Evolutionary conservation across 2,329 filamentous ascomycete species (phyloP), one percentile per base, ranked within the genome.

Genomic region (Fusarium coffeatum): DNA sequence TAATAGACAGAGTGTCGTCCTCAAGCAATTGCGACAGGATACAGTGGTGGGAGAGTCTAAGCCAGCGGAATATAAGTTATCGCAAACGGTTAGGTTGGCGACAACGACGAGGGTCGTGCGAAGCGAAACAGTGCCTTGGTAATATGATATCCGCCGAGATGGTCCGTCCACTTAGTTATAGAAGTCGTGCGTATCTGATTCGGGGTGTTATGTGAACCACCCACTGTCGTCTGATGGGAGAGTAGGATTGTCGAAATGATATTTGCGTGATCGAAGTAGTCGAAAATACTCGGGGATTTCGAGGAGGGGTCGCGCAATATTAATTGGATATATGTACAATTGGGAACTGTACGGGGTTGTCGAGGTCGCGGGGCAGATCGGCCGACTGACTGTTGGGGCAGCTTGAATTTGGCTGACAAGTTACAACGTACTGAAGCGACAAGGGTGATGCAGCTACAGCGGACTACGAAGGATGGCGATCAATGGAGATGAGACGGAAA

Each of bases 1-100:
- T 41, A 27, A 56, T 62, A 54, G 73, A 76, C 68, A 74, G 73
- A 74, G 71, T 68, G 72, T 68, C 73, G 73, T 67, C 73, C 73
- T 60, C 46, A 54, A 69, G 58, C 57, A 22, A 53, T 51, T 66
- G 69, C 55, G 64, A 62, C 41, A 54, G 42, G 46, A 47, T 61
- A 28, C 55, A 46, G 54, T 37, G 55, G 37, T 54, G 42, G 50
- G 56, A 57, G 30, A 43, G 47, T 57, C 41, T 55, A 54, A 46
- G 28, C 49, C 25, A 50, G 45, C 27, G 49, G 28, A 40, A 23
- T 58, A 54, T 34, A 59, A 28, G 56, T 34, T 56, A 55, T 57
- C 49, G 45, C 55, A 58, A 46, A 48, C 59, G 50, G 66, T 27
- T 53, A 62, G 45, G 59, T 56, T 69, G 64, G 57, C 49, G 56